phyloP scores from a whole-genome alignment of 345 rosid species.

The Firmiana major region DNA sequence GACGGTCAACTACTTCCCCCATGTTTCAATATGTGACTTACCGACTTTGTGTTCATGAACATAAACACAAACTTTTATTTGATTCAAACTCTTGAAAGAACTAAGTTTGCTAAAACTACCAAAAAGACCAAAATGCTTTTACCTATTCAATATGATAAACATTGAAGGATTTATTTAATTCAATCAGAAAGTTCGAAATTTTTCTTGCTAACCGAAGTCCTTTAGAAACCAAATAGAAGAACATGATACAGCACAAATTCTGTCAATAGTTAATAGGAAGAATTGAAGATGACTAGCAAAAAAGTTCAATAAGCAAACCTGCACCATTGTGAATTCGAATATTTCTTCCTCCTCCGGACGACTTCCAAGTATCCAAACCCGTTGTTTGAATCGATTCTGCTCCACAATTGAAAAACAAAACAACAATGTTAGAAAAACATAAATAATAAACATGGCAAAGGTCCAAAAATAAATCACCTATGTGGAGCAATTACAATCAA shows the following conservation, averaged over 20 bases:
- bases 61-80: neutral
- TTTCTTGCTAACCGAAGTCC: neutral
- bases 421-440: neutral
- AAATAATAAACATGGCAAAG: neutral
- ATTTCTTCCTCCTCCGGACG: conserved; percentile 89
- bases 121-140: neutral
- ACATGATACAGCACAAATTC: neutral
- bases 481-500: neutral
- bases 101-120: neutral
- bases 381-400: conserved; percentile 79
- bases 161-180: neutral
- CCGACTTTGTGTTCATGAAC: neutral
- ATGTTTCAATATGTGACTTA: neutral
- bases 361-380: conserved; percentile 82
- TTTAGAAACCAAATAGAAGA: neutral
- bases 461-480: neutral
- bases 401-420: conserved; percentile 1
- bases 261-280: neutral
- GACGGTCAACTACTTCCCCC: neutral
- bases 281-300: neutral
- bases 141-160: neutral
- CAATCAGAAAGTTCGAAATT: neutral
- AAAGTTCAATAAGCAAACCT: conserved; percentile 41
- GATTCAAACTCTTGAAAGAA: neutral
- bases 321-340: conserved; percentile 86